phyloP scores from a whole-genome alignment of 768 basidiomycete species.

The Polyporus arcularius region DNA sequence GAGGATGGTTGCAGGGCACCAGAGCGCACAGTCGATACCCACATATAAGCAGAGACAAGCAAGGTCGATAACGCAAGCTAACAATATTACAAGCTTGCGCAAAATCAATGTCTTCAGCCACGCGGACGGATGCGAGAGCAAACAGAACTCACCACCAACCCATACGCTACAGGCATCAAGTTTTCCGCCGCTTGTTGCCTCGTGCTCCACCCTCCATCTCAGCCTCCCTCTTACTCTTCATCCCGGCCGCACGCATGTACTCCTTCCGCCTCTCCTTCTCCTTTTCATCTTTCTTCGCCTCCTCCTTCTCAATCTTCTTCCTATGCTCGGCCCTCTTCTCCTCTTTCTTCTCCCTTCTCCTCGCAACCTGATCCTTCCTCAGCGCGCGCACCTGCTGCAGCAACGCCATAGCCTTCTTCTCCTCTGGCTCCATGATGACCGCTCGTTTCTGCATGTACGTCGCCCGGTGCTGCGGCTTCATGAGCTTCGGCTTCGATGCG shows the following conservation, averaged over 20 bases:
- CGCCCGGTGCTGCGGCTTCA: slow-evolving; percentile 67
- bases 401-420: slow-evolving; percentile 87
- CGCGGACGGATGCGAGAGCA: too few species aligned
- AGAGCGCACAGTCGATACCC: too few species aligned
- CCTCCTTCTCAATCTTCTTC: slow-evolving; percentile 76
- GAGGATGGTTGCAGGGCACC: too few species aligned
- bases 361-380: slow-evolving; percentile 81
- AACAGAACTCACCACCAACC: background rate
- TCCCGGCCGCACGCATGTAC: slow-evolving; percentile 68
- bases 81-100: too few species aligned
- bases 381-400: slow-evolving; percentile 93
- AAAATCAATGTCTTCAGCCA: too few species aligned
- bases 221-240: slow-evolving; percentile 68
- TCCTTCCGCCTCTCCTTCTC: slow-evolving; percentile 79
- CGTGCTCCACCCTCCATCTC: slow-evolving; percentile 59
- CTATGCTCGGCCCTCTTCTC: slow-evolving; percentile 67
- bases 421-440: slow-evolving; percentile 93
- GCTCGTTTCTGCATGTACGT: slow-evolving; percentile 96
- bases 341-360: slow-evolving; percentile 85
- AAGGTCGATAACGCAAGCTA: too few species aligned
- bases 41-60: too few species aligned
- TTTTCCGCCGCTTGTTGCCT: slow-evolving; percentile 44
- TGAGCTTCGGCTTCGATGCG: slow-evolving; percentile 87
- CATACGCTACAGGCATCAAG: slow-evolving; percentile 1
- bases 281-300: slow-evolving; percentile 60